Percentiles rank a stretch among this genome's conserved stretches.
phyloP scores from a whole-genome alignment of 176 grass and related monocot species.

The Triticum dicoccoides region DNA sequence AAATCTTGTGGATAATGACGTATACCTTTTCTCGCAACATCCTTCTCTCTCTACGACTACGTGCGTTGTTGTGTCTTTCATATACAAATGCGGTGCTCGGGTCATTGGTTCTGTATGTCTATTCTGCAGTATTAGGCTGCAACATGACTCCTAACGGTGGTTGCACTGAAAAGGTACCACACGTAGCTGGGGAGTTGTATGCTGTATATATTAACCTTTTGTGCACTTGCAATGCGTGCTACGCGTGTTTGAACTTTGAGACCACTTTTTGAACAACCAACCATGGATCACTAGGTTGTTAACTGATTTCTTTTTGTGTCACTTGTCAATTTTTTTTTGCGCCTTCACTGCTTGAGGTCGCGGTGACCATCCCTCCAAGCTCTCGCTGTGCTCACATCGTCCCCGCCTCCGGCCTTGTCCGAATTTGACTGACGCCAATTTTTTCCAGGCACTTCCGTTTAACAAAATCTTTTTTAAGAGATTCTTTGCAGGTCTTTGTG shows the following conservation, averaged over 20 bases:
- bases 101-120: neutral
- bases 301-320: too few species aligned
- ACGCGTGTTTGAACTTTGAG: neutral
- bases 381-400: too few species aligned
- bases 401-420: too few species aligned
- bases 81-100: neutral
- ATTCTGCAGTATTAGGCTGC: neutral
- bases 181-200: neutral
- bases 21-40: neutral
- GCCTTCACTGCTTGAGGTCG: too few species aligned
- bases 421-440: too few species aligned
- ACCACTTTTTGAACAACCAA: neutral
- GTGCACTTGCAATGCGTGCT: neutral
- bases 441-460: too few species aligned
- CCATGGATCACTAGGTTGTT: neutral
- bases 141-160: neutral
- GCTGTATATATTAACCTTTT: neutral
- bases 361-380: too few species aligned
- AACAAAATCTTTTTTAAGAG: too few species aligned
- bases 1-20: neutral
- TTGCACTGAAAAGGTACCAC: neutral
- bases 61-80: neutral
- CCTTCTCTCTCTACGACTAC: neutral
- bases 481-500: too few species aligned
- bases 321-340: too few species aligned